These are phyloP conservation scores for Chaetomidium leptoderma DNA, from an alignment of 495 filamentous ascomycete species.

Conservation along the genomic window DNA sequence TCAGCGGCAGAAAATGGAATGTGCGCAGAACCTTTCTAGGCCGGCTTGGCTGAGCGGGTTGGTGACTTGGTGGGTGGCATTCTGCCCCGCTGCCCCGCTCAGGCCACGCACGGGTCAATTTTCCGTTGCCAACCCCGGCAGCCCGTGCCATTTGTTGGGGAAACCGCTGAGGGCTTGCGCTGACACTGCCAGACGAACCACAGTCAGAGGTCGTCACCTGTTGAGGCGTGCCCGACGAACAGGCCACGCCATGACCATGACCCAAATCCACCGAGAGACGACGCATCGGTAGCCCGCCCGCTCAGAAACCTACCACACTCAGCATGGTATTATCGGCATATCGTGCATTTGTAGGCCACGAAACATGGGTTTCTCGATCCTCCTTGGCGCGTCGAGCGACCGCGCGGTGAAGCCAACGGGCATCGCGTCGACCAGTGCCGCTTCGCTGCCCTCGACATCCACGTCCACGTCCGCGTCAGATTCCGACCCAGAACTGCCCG, in stretches of 20 bases:
- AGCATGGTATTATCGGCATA: slow-evolving; percentile 2
- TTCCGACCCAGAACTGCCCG: slow-evolving; percentile 17
- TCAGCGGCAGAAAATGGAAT: too few species aligned
- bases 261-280: background rate
- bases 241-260: background rate
- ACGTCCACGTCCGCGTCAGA: background rate
- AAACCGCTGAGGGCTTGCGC: background rate
- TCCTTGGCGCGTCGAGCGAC: slow-evolving; percentile 25
- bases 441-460: slow-evolving; percentile 1
- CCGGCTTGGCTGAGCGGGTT: too few species aligned
- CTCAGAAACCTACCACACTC: background rate
- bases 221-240: background rate
- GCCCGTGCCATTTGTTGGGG: too few species aligned
- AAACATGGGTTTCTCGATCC: slow-evolving; percentile 28
- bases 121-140: too few species aligned
- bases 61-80: too few species aligned
- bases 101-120: too few species aligned
- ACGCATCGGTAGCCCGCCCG: slow-evolving; percentile 4
- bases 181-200: background rate
- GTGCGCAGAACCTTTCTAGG: too few species aligned
- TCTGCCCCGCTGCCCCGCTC: too few species aligned
- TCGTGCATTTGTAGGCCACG: background rate
- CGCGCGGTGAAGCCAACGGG: slow-evolving; percentile 17
- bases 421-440: slow-evolving; percentile 12
- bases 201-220: background rate